Base-by-base conservation (phyloP, 2,329 filamentous ascomycete species). In the Rhynchosporium agropyri region DNA sequence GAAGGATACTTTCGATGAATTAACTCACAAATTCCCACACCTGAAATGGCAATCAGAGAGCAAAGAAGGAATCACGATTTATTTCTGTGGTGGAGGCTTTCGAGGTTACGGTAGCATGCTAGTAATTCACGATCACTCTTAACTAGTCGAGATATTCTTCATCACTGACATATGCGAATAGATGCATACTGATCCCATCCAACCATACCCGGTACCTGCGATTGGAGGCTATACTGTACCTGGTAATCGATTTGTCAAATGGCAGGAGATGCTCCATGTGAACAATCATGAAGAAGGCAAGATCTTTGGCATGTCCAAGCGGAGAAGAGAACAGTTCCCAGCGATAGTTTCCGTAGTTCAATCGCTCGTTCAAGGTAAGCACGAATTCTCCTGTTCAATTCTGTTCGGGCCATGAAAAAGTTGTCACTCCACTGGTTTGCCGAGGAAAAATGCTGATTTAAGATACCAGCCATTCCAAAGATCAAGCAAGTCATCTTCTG, bases 31-130 rank as follows among this genome's bases (percentile, higher is more conserved):
- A 45, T 87, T 85, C 64, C 77, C 82, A 3, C 70, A 71, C 1
- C 85, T 93, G 0, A 72, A 77, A 12, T 77, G 80, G 15, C 75
- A 87, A 5, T 64, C 68, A 31, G 61, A 66, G 28, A 65, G 65
- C 7, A 50, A 65, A 9, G 79, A 79, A 1, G 83, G 83, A 4
- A 80, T 92, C 62, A 85, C 89, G 40, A 80, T 97, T 8, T 97
- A 93, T 74, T 86, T 97, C 62, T 96, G 90, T 66, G 93, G 93
- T 49, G 93, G 93, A 29, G 93, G 93, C 0, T 96, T 97, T 73
- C 82, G 93, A 42, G 93, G 93, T 15, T 97, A 96, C 81, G 93
- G 92, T 6, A 96, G 91, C 75, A 87, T 96, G 72, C 28, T 31
- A 10, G 53, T 29, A 26, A 28, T 29, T 12, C 36, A 7, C n/a